These are phyloP conservation scores for Limonium bicolor DNA, from an alignment of 148 eudicot species.

Conservation along the genomic window DNA sequence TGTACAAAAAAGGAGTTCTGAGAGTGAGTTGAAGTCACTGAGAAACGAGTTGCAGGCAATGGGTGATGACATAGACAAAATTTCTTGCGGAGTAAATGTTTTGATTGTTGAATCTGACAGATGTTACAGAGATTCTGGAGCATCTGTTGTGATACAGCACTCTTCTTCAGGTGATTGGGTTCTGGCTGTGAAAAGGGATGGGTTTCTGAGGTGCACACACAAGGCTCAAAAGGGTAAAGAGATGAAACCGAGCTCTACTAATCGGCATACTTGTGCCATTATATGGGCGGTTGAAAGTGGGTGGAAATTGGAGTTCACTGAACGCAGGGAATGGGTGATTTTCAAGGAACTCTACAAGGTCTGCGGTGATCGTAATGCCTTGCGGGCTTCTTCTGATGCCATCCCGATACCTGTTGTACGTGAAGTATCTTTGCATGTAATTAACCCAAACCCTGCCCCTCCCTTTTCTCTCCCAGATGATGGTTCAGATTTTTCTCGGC, in stretches of 20 bases:
- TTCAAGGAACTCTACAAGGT: slow-evolving; percentile 66
- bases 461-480: too few relatives aligned
- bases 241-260: slow-evolving; percentile 42
- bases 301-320: slow-evolving; percentile 80
- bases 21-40: slow-evolving; percentile 11
- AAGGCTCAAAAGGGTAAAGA: slow-evolving; percentile 19
- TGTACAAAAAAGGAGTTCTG: slow-evolving; percentile 12
- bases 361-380: slow-evolving; percentile 51
- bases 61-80: slow-evolving; percentile 25
- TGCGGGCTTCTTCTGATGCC: slow-evolving; percentile 24
- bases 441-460: slow-evolving; percentile 3
- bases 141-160: slow-evolving; percentile 34
- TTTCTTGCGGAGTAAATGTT: slow-evolving; percentile 41
- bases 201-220: slow-evolving; percentile 21
- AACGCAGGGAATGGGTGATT: slow-evolving; percentile 58
- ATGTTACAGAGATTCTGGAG: slow-evolving; percentile 62
- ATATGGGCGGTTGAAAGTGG: slow-evolving; percentile 49
- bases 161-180: slow-evolving; percentile 46
- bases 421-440: slow-evolving; percentile 33
- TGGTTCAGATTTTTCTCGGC: slow-evolving; percentile 25
- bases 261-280: slow-evolving; percentile 47
- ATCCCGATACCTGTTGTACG: slow-evolving; percentile 66
- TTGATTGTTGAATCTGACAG: slow-evolving; percentile 55
- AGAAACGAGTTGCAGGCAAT: slow-evolving; percentile 18
- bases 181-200: slow-evolving; percentile 46